phyloP scores from a whole-genome alignment of 768 basidiomycete species.

The Termitomyces sp. region DNA sequence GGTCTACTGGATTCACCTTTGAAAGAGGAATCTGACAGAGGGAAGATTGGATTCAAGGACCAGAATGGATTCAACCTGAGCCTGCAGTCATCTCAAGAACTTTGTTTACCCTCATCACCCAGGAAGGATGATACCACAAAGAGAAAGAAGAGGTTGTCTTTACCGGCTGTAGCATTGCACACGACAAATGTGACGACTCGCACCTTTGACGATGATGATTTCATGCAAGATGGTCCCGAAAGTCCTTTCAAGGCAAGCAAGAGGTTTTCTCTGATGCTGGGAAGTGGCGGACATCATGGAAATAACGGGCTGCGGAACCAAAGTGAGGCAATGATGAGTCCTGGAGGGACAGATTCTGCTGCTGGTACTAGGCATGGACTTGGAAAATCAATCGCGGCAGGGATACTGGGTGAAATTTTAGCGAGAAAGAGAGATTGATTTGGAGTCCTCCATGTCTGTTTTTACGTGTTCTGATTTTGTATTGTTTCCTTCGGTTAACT shows the following conservation, averaged over 20 bases:
- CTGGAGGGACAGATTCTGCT: conserved; percentile 11
- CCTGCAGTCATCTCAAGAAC: neutral
- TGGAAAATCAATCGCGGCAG: conserved; percentile 44
- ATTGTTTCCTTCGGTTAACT: neutral
- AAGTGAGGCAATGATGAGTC: conserved; percentile 29
- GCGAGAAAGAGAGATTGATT: conserved; percentile 25
- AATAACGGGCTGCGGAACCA: conserved; percentile 1
- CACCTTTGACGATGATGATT: conserved; percentile 22
- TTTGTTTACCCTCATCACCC: conserved; percentile 22
- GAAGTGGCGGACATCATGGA: conserved; percentile 20
- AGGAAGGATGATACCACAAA: conserved; percentile 57
- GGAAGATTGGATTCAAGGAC: neutral
- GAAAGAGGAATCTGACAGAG: conserved; percentile 9
- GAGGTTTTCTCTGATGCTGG: conserved; percentile 58
- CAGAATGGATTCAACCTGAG: neutral
- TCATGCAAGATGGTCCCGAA: conserved; percentile 12
- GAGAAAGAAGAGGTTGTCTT: conserved; percentile 61
- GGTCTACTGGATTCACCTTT: conserved; percentile 10
- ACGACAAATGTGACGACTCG: conserved; percentile 65
- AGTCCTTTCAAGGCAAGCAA: conserved; percentile 26
- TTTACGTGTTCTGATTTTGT: neutral
- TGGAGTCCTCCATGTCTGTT: neutral
- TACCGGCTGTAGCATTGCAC: conserved; percentile 74
- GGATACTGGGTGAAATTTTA: conserved; percentile 50
- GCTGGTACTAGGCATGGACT: conserved; percentile 20